These are phyloP conservation scores for Aspergillus pseudoviridinutans DNA, from an alignment of 2,329 filamentous ascomycete genomes.

Conservation along the genomic window DNA sequence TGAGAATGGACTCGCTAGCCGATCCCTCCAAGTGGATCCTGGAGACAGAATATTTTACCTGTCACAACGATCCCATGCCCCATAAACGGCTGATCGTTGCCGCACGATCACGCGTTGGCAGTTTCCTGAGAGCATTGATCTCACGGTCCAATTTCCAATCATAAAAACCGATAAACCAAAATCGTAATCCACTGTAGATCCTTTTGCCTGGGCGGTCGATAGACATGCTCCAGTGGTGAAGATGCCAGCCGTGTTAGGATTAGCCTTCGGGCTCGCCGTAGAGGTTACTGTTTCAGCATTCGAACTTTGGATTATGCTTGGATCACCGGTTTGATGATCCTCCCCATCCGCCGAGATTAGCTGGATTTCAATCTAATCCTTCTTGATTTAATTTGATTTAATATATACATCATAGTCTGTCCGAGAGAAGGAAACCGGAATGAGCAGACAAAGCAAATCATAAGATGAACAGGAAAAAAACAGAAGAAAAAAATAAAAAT, in stretches of 20 bases:
- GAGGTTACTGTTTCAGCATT: neutral
- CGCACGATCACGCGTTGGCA: constrained; percentile 20
- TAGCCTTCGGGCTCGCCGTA: neutral
- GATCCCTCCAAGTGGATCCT: constrained; percentile 10
- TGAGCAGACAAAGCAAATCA: neutral
- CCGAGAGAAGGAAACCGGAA: neutral
- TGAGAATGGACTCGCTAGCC: constrained; percentile 8
- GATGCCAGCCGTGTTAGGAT: neutral
- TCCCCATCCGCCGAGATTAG: neutral
- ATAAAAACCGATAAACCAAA: neutral
- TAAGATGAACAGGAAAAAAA: neutral
- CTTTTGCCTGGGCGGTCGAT: neutral
- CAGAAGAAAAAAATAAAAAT: neutral
- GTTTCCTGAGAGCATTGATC: constrained; percentile 24
- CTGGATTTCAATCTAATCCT: neutral
- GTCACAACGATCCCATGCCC: constrained; percentile 31
- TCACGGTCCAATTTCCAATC: constrained; percentile 9
- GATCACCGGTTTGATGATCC: constrained; percentile 4
- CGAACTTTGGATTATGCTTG: neutral
- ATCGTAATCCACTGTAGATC: constrained; percentile 12
- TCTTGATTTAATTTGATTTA: neutral
- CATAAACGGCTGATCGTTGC: constrained; percentile 38
- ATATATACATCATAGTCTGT: neutral
- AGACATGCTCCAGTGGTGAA: neutral
- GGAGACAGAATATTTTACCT: constrained; percentile 20